Conservation (phyloP, 2,329 filamentous ascomycete genomes). For the Grosmannia clavigera region DNA sequence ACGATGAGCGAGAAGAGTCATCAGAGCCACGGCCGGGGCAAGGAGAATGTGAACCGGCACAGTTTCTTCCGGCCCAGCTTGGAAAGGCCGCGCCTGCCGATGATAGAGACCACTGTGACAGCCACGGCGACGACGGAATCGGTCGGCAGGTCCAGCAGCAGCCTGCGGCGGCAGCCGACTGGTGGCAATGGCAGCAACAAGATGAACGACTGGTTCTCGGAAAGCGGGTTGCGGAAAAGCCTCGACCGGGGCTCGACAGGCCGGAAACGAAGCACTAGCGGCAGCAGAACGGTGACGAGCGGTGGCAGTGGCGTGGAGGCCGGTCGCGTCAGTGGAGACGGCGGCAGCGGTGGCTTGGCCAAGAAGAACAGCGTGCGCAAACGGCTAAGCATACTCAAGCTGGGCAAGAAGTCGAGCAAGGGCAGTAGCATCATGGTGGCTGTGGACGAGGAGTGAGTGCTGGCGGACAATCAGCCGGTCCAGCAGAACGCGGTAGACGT, state of each 20-base stretch:
- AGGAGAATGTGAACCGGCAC: constrained; percentile 24
- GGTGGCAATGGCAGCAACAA: neutral
- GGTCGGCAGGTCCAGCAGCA: neutral
- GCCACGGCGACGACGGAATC: neutral
- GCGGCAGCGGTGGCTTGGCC: constrained; percentile 19
- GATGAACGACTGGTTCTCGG: neutral
- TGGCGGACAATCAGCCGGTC: neutral
- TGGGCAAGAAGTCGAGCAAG: constrained; percentile 57
- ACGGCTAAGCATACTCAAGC: constrained; percentile 63
- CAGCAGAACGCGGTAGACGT: no score
- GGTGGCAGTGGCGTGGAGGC: neutral
- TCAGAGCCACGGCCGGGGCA: constrained; percentile 13
- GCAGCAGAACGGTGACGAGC: neutral
- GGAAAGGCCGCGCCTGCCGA: constrained; percentile 1
- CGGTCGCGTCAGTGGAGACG: neutral
- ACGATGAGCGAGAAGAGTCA: constrained; percentile 16
- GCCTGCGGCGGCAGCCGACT: neutral
- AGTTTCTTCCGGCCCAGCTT: constrained; percentile 29
- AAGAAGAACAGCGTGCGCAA: constrained; percentile 59
- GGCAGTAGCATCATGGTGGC: constrained; percentile 38
- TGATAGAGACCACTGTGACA: neutral
- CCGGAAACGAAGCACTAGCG: neutral
- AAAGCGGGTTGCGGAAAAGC: neutral
- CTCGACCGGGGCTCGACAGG: neutral
- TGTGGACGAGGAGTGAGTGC: constrained; percentile 40